Evolutionary conservation across 768 basidiomycete genomes (phyloP).

Genomic region (Termitomyces sp.): DNA sequence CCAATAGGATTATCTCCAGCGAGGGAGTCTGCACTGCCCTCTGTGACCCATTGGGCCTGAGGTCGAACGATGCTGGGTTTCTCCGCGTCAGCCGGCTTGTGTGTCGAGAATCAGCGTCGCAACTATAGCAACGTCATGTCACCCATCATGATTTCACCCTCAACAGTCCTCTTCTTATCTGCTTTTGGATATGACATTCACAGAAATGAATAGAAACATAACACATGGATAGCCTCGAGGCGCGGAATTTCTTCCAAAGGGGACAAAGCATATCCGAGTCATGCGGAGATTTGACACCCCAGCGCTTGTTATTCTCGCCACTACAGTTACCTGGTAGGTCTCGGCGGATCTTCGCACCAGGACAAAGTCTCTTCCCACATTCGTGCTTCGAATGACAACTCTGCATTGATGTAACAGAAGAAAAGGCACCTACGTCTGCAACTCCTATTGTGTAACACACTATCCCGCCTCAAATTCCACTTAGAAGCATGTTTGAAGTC

Average conservation of each 20-base stretch:
- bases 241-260: not conserved
- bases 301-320: not conserved
- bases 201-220: not conserved
- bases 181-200: not conserved
- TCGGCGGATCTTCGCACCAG: not conserved
- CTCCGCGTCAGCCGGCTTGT: not conserved
- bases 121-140: conserved; percentile 6
- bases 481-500: too few species aligned
- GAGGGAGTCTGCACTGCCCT: not conserved
- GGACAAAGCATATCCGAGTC: not conserved
- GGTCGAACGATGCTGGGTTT: not conserved
- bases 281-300: not conserved
- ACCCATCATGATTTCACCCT: not conserved
- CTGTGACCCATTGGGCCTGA: not conserved
- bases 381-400: too few species aligned
- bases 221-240: not conserved
- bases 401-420: too few species aligned
- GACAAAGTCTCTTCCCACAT: too few species aligned
- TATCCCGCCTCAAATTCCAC: too few species aligned
- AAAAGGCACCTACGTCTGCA: too few species aligned
- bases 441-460: too few species aligned
- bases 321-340: not conserved
- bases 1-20: not conserved
- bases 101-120: not conserved
- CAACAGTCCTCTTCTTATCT: not conserved